A percentile compares a stretch with the other conserved stretches of the same genome.
phyloP scores from a whole-genome alignment of 768 basidiomycete species.

The Rhizopogon vesiculosus region DNA sequence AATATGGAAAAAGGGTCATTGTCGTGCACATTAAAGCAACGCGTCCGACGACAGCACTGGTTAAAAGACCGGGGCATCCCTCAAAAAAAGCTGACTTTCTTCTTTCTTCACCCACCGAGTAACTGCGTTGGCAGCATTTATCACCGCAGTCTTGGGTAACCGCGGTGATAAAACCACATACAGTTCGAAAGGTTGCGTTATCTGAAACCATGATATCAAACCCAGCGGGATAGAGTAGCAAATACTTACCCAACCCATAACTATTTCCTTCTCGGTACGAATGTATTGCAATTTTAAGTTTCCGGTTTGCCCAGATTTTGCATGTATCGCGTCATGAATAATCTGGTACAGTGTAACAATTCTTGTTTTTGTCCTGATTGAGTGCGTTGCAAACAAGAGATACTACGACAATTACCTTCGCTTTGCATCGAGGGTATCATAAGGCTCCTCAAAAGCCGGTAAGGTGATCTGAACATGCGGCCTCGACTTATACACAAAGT shows the following conservation, averaged over 20 bases:
- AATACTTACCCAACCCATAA: constrained; percentile 87
- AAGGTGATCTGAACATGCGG: constrained; percentile 84
- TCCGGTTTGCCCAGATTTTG: constrained; percentile 77
- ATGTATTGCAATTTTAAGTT: constrained; percentile 86
- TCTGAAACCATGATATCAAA: constrained; percentile 38
- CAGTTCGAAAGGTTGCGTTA: constrained; percentile 90
- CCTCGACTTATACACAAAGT: constrained; percentile 94
- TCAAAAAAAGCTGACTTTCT: constrained; percentile 75
- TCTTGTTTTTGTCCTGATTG: constrained; percentile 33
- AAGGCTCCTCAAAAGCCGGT: constrained; percentile 85
- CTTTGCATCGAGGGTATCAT: constrained; percentile 55
- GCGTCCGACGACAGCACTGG: background rate
- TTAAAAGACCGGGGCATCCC: constrained; percentile 87
- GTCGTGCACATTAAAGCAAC: background rate
- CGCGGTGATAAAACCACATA: constrained; percentile 80
- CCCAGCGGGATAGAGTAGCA: background rate
- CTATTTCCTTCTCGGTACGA: constrained; percentile 78
- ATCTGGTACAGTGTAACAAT: constrained; percentile 84
- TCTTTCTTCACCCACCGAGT: constrained; percentile 90
- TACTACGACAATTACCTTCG: constrained; percentile 43
- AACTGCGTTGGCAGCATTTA: constrained; percentile 86
- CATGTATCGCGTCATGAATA: constrained; percentile 86
- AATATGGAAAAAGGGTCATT: background rate
- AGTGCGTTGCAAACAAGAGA: constrained; percentile 2
- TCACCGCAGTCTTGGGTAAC: constrained; percentile 82